Evolutionary conservation across 1,284 basidiomycete species (phyloP).

Genomic region (Cystobasidium sp.): DNA sequence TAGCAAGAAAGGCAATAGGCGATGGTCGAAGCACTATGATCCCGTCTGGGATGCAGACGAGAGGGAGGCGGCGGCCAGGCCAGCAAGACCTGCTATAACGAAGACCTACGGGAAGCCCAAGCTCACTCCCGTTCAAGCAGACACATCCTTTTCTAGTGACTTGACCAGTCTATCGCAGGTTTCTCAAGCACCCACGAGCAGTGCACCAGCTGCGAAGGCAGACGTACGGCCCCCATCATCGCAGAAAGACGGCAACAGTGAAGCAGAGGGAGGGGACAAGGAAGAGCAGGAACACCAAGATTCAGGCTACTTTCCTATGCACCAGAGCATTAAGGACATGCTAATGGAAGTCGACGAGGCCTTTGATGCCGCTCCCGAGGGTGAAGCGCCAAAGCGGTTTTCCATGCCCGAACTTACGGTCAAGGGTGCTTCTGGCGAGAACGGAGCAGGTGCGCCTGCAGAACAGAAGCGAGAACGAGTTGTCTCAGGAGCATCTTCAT

Average conservation of each 20-base stretch:
- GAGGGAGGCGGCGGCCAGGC: not conserved
- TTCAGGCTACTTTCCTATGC: not conserved
- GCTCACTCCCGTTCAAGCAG: slow-evolving; percentile 1
- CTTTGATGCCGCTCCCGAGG: not conserved
- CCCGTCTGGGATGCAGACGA: not conserved
- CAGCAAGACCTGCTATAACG: slow-evolving; percentile 11
- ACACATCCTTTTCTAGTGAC: slow-evolving; percentile 28
- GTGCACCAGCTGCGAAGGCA: not conserved
- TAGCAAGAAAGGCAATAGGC: not conserved
- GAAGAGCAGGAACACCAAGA: not conserved
- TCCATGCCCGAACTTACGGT: not conserved
- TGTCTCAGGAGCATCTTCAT: slow-evolving; percentile 16
- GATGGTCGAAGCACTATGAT: slow-evolving; percentile 7
- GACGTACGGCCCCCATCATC: not conserved
- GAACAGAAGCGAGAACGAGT: slow-evolving; percentile 18
- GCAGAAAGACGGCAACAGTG: not conserved
- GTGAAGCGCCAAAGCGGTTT: not conserved
- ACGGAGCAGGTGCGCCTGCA: not conserved
- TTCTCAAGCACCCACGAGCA: slow-evolving; percentile 1
- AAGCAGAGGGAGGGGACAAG: not conserved
- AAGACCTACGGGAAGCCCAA: slow-evolving; percentile 39
- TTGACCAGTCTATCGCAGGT: slow-evolving; percentile 35
- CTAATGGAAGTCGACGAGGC: not conserved
- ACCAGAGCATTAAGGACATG: not conserved
- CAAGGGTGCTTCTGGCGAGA: not conserved